phyloP scores from a whole-genome alignment of 495 filamentous ascomycete genomes.

The Aspergillus diversus region DNA sequence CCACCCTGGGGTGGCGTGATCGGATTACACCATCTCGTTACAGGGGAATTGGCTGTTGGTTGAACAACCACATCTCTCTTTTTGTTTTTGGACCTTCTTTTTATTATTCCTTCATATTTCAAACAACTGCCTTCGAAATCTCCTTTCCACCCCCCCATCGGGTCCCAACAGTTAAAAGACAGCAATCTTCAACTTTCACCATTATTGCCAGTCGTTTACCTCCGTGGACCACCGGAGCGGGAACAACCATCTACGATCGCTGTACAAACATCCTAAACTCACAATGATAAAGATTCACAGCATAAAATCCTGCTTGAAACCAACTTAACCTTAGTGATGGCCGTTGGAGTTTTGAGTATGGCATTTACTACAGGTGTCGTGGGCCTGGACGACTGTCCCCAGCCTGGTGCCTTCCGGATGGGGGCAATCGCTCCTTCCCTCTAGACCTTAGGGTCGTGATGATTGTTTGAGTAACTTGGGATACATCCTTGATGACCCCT shows the following conservation, averaged over 20 bases:
- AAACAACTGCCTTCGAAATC: not conserved
- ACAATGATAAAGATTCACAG: no score
- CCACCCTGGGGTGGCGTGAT: constrained; percentile 62
- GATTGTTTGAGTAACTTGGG: no score
- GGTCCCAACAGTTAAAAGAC: no score
- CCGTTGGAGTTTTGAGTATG: not conserved
- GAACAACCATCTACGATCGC: no score
- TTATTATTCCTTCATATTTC: not conserved
- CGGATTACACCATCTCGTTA: constrained; percentile 59
- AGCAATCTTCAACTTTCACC: no score
- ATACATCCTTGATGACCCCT: no score
- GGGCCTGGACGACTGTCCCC: not conserved
- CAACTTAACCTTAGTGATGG: no score
- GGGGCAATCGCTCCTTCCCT: not conserved
- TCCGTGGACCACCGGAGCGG: no score
- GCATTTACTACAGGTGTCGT: not conserved
- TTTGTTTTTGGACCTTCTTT: constrained; percentile 18
- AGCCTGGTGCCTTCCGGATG: not conserved
- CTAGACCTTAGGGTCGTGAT: not conserved
- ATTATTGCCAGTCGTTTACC: no score
- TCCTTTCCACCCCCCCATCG: no score
- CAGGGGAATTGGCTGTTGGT: constrained; percentile 47
- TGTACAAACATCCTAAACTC: no score
- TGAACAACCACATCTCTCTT: constrained; percentile 39
- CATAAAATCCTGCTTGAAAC: no score